Evolutionary conservation across 192 early-diverging fungal species (phyloP), one percentile per base, ranked within the genome.

Genomic region (Mortierella claussenii): DNA sequence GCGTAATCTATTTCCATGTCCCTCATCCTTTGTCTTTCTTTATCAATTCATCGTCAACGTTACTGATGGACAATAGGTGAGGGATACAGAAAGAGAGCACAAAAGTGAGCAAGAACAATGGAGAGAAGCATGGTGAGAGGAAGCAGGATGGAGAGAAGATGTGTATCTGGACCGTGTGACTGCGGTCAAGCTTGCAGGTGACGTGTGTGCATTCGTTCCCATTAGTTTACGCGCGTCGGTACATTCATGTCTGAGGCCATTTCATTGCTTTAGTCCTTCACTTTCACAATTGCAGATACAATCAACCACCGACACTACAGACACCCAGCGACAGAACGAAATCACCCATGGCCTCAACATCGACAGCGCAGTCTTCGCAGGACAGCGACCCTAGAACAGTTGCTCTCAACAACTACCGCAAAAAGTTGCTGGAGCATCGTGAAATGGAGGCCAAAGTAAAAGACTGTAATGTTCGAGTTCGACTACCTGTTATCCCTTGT

Each of bases 401-500:
- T 71, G 95, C 91, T 18, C 86, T 98, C 46, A 81, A 80, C 65
- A 89, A 85, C 76, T 99, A 99, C 83, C 88, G 93, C 58, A 93
- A 88, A 65, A 89, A 90, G 70, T 83, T 99, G 36, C 80, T 97
- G 62, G 95, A 97, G 70, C 97, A 98, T 82, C 87, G 96, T 57
- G 95, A 98, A 79, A 85, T 95, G 78, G 97, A 98, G 58, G 92
- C 95, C 58, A 97, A 95, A 75, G 87, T 98, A 37, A 97, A 98
- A 89, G 95, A 97, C 74, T 67, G 94, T 94, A 83, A 53, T 86
- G 71, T 30, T 49, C n/a, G 7, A 40, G 8, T 40, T 7, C 7
- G 7, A 40, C 37, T 40, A 7, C 37, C 37, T 40, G 37, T 40
- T 40, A n/a, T n/a, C n/a, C n/a, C n/a, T n/a, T n/a, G n/a, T n/a